A percentile compares a stretch with the other conserved stretches of the same genome.
phyloP scores from a whole-genome alignment of 768 basidiomycete species.

The Hericium coralloides region DNA sequence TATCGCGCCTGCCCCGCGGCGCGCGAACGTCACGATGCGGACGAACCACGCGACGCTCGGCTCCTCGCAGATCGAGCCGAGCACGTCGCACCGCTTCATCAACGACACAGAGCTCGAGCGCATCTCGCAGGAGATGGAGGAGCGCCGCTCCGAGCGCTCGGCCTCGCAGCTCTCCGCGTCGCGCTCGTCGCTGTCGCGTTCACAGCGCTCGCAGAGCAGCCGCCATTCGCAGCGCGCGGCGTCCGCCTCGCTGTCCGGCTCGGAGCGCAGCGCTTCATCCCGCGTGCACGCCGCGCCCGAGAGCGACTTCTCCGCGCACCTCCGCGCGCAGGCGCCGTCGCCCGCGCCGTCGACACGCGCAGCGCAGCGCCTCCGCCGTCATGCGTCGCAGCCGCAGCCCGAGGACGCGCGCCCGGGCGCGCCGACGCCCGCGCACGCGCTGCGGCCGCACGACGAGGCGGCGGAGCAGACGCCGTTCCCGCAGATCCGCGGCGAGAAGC shows the following conservation, averaged over 20 bases:
- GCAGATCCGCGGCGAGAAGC: constrained; percentile 65
- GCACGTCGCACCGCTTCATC: constrained; percentile 33
- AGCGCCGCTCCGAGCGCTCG: constrained; percentile 46
- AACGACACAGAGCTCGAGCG: constrained; percentile 50
- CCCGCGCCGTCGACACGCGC: background rate
- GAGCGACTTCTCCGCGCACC: background rate
- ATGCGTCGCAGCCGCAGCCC: background rate
- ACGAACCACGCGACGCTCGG: constrained; percentile 48
- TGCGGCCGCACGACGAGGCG: background rate
- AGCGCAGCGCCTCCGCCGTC: background rate
- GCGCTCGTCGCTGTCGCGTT: constrained; percentile 5
- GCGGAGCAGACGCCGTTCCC: constrained; percentile 54
- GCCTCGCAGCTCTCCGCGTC: constrained; percentile 10
- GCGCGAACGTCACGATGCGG: constrained; percentile 38
- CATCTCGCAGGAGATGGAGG: constrained; percentile 59
- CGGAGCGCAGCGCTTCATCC: background rate
- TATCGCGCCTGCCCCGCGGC: constrained; percentile 6
- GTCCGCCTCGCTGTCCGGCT: constrained; percentile 8
- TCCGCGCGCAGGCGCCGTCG: background rate
- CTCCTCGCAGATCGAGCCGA: constrained; percentile 23
- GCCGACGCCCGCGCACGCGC: constrained; percentile 6
- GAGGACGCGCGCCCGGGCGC: constrained; percentile 3
- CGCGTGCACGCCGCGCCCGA: background rate
- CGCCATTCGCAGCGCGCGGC: constrained; percentile 8
- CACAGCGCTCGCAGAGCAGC: constrained; percentile 8